Evolutionary conservation across 2,329 filamentous ascomycete genomes (phyloP).

Genomic region (Beauveria australis): DNA sequence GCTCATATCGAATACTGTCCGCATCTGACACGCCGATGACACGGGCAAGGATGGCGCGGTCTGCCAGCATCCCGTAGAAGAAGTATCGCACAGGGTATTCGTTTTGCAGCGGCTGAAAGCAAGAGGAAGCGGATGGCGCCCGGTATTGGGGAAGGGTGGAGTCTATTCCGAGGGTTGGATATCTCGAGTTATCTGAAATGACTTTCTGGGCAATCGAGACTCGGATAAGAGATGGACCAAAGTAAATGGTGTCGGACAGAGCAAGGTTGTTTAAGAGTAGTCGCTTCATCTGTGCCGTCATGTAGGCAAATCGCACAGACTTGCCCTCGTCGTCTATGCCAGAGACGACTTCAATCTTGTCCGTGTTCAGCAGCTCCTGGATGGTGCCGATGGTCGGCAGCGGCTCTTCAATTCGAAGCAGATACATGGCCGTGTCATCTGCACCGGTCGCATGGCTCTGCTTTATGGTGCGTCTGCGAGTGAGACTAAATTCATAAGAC

Average conservation of each 20-base stretch:
- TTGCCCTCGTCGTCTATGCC: background rate
- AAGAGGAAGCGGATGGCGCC: constrained; percentile 16
- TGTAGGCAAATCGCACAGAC: background rate
- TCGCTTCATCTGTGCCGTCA: background rate
- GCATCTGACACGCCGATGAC: constrained; percentile 23
- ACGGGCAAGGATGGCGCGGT: constrained; percentile 21
- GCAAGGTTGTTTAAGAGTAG: background rate
- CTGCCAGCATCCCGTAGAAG: constrained; percentile 32
- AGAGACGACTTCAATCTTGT: background rate
- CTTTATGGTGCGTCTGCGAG: background rate
- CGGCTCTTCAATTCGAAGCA: background rate
- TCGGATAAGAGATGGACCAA: constrained; percentile 8
- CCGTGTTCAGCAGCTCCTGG: background rate
- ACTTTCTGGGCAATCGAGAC: constrained; percentile 13
- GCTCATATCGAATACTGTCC: constrained; percentile 11
- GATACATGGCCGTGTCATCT: background rate
- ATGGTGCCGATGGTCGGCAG: background rate
- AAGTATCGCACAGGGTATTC: constrained; percentile 31
- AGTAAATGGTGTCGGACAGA: background rate
- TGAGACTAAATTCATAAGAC: constrained; percentile 11
- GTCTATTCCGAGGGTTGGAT: constrained; percentile 16
- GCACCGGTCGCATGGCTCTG: background rate
- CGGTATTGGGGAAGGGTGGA: constrained; percentile 15
- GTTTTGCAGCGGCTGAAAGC: constrained; percentile 14
- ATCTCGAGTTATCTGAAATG: constrained; percentile 5